Conservation (phyloP, 805 yeast species). For the Yarrowia keelungensis region DNA sequence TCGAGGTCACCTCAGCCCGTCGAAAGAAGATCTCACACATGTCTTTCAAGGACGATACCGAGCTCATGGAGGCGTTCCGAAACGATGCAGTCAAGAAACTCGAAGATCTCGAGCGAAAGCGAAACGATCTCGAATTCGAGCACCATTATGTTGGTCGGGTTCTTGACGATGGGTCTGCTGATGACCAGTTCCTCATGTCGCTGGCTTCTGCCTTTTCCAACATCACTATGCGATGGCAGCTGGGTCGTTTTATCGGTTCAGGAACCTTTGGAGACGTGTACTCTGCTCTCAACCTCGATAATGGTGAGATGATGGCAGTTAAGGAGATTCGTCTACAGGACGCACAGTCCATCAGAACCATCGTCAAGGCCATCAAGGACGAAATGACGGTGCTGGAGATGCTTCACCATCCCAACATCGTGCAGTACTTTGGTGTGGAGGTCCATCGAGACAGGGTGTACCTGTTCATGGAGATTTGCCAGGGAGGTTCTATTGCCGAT, state of each 20-base stretch:
- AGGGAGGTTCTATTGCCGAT: slow-evolving; percentile 90
- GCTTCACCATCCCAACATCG: slow-evolving; percentile 94
- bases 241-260: slow-evolving; percentile 90
- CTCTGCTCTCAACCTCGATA: slow-evolving; percentile 89
- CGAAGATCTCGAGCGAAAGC: slow-evolving; percentile 63
- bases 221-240: slow-evolving; percentile 96
- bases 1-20: slow-evolving; percentile 48
- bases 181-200: slow-evolving; percentile 83
- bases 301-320: slow-evolving; percentile 96
- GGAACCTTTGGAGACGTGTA: slow-evolving; percentile 96
- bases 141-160: slow-evolving; percentile 81
- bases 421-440: slow-evolving; percentile 95
- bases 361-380: slow-evolving; percentile 88
- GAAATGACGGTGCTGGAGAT: slow-evolving; percentile 97
- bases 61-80: slow-evolving; percentile 62
- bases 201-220: slow-evolving; percentile 89
- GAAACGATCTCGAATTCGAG: slow-evolving; percentile 51
- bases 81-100: slow-evolving; percentile 74
- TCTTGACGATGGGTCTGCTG: slow-evolving; percentile 83
- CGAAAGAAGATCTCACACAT: slow-evolving; percentile 50
- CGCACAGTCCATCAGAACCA: slow-evolving; percentile 78
- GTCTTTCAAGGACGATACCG: slow-evolving; percentile 62
- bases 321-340: slow-evolving; percentile 93
- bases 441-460: slow-evolving; percentile 95
- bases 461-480: slow-evolving; percentile 97